Evolutionary conservation across 2,329 filamentous ascomycete species (phyloP).

Genomic region (Phyllosticta paracitricarpa): DNA sequence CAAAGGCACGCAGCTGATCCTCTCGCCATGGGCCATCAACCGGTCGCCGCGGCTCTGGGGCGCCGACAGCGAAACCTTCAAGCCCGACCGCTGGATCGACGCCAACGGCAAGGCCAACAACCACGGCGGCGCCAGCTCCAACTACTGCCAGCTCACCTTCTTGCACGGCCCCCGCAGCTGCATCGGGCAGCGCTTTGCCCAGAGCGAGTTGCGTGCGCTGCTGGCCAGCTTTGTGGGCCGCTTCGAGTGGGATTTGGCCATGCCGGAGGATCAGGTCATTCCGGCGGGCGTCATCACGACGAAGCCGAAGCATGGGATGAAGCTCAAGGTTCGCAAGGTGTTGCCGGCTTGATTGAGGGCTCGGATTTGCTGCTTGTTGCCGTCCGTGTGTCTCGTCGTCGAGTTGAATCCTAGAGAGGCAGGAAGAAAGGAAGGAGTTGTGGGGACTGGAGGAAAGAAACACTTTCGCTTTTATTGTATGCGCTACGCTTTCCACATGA

Average conservation of each 20-base stretch:
- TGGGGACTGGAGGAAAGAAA: too few relatives aligned
- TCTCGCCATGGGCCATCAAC: constrained; percentile 35
- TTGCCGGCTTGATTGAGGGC: not conserved
- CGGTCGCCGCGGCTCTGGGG: constrained; percentile 34
- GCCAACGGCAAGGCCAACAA: constrained; percentile 28
- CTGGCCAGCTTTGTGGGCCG: constrained; percentile 25
- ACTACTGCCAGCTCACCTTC: constrained; percentile 34
- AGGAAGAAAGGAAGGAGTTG: too few relatives aligned
- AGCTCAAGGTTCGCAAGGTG: constrained; percentile 18
- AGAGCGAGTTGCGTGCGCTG: constrained; percentile 27
- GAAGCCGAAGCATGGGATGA: constrained; percentile 30
- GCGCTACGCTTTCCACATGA: too few relatives aligned
- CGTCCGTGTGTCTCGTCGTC: too few relatives aligned
- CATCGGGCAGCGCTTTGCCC: constrained; percentile 29
- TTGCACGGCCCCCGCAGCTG: constrained; percentile 32
- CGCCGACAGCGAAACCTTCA: constrained; percentile 29
- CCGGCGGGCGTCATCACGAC: constrained; percentile 27
- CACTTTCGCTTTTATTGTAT: too few relatives aligned
- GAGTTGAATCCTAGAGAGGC: too few relatives aligned
- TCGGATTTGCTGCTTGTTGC: too few relatives aligned
- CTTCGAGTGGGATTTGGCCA: constrained; percentile 26
- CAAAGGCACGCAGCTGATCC: constrained; percentile 27
- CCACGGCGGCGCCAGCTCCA: constrained; percentile 24
- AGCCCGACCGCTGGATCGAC: constrained; percentile 38
- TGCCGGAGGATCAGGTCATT: constrained; percentile 20